Conservation (phyloP, 495 filamentous ascomycete genomes). For the Daldinia bambusicola region DNA sequence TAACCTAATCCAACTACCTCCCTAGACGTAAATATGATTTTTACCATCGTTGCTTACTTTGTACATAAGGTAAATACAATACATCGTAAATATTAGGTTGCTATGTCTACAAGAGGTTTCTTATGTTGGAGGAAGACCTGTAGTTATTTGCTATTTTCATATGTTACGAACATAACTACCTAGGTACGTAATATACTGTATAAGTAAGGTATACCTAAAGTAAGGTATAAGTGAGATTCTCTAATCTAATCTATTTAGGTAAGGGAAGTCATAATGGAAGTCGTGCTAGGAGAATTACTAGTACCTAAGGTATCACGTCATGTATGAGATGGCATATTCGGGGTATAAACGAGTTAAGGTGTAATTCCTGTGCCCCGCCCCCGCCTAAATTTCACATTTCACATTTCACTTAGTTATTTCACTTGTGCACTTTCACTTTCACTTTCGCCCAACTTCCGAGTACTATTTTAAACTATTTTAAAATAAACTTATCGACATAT, state of each 20-base stretch:
- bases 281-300: neutral
- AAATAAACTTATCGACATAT: neutral
- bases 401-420: constrained; percentile 27
- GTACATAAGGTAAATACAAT: neutral
- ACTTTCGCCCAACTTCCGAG: neutral
- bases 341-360: constrained; percentile 19
- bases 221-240: neutral
- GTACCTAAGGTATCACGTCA: constrained; percentile 40
- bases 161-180: too few relatives aligned
- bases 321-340: neutral
- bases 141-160: too few relatives aligned
- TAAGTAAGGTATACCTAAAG: too few relatives aligned
- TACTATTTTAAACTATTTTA: too few relatives aligned
- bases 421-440: constrained; percentile 11
- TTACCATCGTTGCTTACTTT: neutral
- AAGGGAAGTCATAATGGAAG: neutral
- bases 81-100: neutral
- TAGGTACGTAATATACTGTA: neutral
- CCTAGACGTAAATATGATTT: neutral
- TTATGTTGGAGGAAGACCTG: too few relatives aligned
- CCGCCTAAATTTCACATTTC: constrained; percentile 25
- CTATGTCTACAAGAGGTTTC: neutral
- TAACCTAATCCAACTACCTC: neutral
- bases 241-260: neutral
- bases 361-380: constrained; percentile 38